phyloP scores from a whole-genome alignment of 768 basidiomycete genomes.

The Xerocomus potaroensis region DNA sequence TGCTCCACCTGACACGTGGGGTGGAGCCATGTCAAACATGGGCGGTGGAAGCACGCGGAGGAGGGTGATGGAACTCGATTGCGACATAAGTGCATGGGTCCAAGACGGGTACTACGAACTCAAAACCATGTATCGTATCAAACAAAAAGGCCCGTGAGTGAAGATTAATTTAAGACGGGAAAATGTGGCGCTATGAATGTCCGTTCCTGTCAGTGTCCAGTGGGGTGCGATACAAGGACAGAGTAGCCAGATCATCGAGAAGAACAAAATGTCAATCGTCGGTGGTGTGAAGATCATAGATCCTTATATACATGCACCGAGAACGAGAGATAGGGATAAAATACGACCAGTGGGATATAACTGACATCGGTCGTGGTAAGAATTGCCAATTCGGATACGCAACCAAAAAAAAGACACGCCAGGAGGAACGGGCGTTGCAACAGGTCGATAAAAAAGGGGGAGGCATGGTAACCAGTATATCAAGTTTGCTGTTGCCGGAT shows the following conservation, averaged over 20 bases:
- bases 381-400: background rate
- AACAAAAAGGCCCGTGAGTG: background rate
- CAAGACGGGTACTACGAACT: background rate
- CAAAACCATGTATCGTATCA: slow-evolving; percentile 1
- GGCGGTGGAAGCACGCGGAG: no score
- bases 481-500: slow-evolving; percentile 27
- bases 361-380: slow-evolving; percentile 2
- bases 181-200: slow-evolving; percentile 2
- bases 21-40: no score
- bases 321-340: background rate
- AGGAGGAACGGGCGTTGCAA: background rate
- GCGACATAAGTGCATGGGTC: background rate
- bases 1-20: no score
- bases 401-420: background rate
- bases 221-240: slow-evolving; percentile 1
- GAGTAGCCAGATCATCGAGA: background rate
- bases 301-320: slow-evolving; percentile 4
- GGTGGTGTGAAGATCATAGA: background rate
- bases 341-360: slow-evolving; percentile 1
- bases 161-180: background rate
- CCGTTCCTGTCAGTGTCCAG: slow-evolving; percentile 8
- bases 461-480: background rate
- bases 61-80: background rate
- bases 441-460: background rate
- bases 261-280: background rate